A percentile compares a stretch with the other conserved stretches of the same genome.
These are phyloP conservation scores for Ceratobasidium theobromae DNA, from an alignment of 1,284 basidiomycete genomes.

Conservation along the genomic window DNA sequence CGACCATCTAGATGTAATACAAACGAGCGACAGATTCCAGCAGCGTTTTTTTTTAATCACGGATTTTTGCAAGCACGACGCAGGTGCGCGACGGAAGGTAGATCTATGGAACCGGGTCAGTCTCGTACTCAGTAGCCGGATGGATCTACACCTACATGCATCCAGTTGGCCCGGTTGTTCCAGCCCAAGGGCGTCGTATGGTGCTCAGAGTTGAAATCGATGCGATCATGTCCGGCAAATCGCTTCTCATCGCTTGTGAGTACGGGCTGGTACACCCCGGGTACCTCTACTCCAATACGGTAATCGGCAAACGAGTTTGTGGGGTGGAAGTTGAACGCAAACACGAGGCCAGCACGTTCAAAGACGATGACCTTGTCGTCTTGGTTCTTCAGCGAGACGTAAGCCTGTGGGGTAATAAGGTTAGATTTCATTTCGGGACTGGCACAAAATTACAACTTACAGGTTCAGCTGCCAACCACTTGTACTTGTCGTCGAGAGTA, in stretches of 20 bases:
- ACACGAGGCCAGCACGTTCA: slow-evolving; percentile 89
- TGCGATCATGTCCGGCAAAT: slow-evolving; percentile 88
- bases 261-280: slow-evolving; percentile 84
- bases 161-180: slow-evolving; percentile 87
- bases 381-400: slow-evolving; percentile 92
- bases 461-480: slow-evolving; percentile 85
- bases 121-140: neutral
- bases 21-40: neutral
- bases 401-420: slow-evolving; percentile 56
- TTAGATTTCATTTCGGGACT: neutral
- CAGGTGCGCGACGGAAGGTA: slow-evolving; percentile 28
- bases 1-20: neutral
- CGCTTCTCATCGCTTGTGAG: slow-evolving; percentile 83
- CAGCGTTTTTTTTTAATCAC: neutral
- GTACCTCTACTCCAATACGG: slow-evolving; percentile 82
- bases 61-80: slow-evolving; percentile 19
- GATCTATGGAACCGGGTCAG: slow-evolving; percentile 8
- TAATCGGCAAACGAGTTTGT: slow-evolving; percentile 89
- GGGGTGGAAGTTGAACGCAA: slow-evolving; percentile 97
- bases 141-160: slow-evolving; percentile 62
- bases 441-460: slow-evolving; percentile 45
- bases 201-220: slow-evolving; percentile 65
- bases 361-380: slow-evolving; percentile 89
- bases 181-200: slow-evolving; percentile 86
- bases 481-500: slow-evolving; percentile 70